Conservation (phyloP, 345 rosid species). For the Erodium maritimum region DNA sequence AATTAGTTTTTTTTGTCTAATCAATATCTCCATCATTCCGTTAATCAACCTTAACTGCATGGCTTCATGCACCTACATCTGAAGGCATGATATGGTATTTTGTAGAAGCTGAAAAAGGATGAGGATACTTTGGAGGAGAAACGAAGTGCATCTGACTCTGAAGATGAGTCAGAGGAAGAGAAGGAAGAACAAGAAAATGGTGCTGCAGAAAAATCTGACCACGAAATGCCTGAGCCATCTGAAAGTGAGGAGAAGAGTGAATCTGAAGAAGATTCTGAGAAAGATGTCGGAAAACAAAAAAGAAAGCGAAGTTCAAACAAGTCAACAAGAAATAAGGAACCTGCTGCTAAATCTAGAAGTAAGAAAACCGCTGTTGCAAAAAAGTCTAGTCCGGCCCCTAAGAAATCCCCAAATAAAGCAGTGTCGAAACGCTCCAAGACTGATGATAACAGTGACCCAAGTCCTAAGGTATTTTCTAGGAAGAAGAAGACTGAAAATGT, state of each 20-base stretch:
- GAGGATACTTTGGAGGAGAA: constrained; percentile 37
- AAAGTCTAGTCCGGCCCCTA: constrained; percentile 36
- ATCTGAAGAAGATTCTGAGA: constrained; percentile 68
- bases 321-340: constrained; percentile 35
- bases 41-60: too few relatives aligned
- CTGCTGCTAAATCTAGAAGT: constrained; percentile 46
- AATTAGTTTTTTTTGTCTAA: not conserved
- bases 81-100: constrained; percentile 7
- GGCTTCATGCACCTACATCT: not conserved
- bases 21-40: not conserved
- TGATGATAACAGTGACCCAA: constrained; percentile 46
- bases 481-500: constrained; percentile 40
- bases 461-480: constrained; percentile 50
- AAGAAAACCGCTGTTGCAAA: constrained; percentile 28
- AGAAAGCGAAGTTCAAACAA: constrained; percentile 21
- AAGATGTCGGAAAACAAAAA: constrained; percentile 48
- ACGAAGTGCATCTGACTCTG: constrained; percentile 29
- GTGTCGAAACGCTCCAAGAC: constrained; percentile 32
- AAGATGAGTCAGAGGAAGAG: constrained; percentile 47
- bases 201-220: constrained; percentile 49
- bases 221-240: constrained; percentile 37
- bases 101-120: constrained; percentile 46
- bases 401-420: constrained; percentile 36
- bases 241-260: constrained; percentile 60
- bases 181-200: constrained; percentile 57